phyloP scores from a whole-genome alignment of 805 yeast species.

The Candida broadrunensis region DNA sequence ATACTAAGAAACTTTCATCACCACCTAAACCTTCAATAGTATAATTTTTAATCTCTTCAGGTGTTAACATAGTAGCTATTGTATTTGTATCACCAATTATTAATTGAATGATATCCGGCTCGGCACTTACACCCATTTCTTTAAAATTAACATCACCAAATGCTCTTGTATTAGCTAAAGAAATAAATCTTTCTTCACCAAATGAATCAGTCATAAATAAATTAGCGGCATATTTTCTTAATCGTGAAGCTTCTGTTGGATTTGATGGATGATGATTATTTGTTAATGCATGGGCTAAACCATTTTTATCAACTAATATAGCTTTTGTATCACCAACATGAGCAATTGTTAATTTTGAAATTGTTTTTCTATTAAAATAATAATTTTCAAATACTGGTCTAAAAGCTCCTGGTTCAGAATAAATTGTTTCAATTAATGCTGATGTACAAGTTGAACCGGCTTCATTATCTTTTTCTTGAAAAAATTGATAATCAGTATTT shows the following conservation, averaged over 20 bases:
- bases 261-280: slow-evolving; percentile 85
- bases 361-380: slow-evolving; percentile 65
- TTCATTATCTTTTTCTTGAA: slow-evolving; percentile 33
- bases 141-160: slow-evolving; percentile 88
- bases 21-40: slow-evolving; percentile 62
- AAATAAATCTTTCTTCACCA: slow-evolving; percentile 83
- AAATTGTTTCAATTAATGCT: slow-evolving; percentile 51
- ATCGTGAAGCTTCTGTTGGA: slow-evolving; percentile 69
- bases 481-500: slow-evolving; percentile 61
- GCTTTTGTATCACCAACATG: slow-evolving; percentile 94
- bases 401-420: slow-evolving; percentile 24
- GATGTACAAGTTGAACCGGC: slow-evolving; percentile 78
- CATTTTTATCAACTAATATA: slow-evolving; percentile 75
- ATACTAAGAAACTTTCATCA: slow-evolving; percentile 79
- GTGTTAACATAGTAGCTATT: slow-evolving; percentile 34
- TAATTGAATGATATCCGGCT: slow-evolving; percentile 78
- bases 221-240: slow-evolving; percentile 58
- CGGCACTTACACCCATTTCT: slow-evolving; percentile 82
- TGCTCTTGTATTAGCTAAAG: slow-evolving; percentile 87
- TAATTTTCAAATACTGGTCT: slow-evolving; percentile 32
- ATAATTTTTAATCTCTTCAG: slow-evolving; percentile 29
- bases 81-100: slow-evolving; percentile 56
- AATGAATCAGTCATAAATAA: slow-evolving; percentile 82
- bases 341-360: slow-evolving; percentile 69
- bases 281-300: slow-evolving; percentile 77